Conservation (phyloP, 495 filamentous ascomycete species). For the Talaromyces adpressus region DNA sequence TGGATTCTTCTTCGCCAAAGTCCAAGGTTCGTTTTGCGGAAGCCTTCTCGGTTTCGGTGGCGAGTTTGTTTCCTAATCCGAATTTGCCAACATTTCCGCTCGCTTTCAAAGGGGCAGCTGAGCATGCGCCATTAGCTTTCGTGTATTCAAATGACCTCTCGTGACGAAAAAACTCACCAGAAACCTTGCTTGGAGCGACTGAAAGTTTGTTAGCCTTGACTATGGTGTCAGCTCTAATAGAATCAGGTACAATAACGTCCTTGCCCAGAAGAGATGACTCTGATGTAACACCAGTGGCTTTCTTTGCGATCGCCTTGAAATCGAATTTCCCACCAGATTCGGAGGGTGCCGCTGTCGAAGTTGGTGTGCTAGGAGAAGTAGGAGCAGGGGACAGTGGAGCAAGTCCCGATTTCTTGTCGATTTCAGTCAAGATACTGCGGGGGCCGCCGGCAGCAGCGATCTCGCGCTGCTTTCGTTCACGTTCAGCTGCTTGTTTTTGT, state of each 20-base stretch:
- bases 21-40: constrained; percentile 66
- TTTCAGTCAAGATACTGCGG: constrained; percentile 63
- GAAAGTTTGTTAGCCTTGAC: constrained; percentile 46
- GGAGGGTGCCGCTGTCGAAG: constrained; percentile 34
- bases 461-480: constrained; percentile 68
- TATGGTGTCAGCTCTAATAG: constrained; percentile 43
- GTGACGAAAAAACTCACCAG: constrained; percentile 22
- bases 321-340: constrained; percentile 80
- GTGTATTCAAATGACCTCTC: not conserved
- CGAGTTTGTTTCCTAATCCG: constrained; percentile 62
- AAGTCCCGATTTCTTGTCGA: constrained; percentile 61
- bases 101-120: constrained; percentile 42
- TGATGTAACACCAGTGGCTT: constrained; percentile 40
- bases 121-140: constrained; percentile 12
- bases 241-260: constrained; percentile 54
- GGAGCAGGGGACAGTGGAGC: constrained; percentile 49
- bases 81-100: constrained; percentile 75
- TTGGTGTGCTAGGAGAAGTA: constrained; percentile 37
- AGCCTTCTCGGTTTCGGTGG: constrained; percentile 56
- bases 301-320: constrained; percentile 78
- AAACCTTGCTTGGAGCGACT: constrained; percentile 37
- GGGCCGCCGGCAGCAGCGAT: constrained; percentile 52
- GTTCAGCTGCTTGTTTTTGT: constrained; percentile 73
- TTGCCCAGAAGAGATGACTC: constrained; percentile 47
- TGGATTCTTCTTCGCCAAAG: constrained; percentile 82